Base-by-base conservation (phyloP, 805 yeast genomes). In the Clavispora asparagi region DNA sequence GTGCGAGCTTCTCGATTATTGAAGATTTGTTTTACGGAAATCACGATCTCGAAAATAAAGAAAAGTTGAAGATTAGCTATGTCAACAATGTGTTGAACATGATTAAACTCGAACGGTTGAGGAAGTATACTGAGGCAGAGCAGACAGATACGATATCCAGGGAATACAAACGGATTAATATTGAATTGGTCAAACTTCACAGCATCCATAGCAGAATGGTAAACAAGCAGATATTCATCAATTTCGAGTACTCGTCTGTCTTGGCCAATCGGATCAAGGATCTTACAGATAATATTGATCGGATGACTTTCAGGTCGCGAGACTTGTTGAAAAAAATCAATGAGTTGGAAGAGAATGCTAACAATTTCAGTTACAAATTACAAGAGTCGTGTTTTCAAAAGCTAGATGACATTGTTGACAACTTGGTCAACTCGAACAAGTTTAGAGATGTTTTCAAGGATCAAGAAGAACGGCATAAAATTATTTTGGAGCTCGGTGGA, bases 271-370 rank as follows among this genome's bases (percentile, higher is more conserved):
- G 64, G 40, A 56, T 70, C 44, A 53, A 55, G 10, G 66, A 61
- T 36, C 56, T 71, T 37, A 58, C 62, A 2, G 61, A 65, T 4
- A 63, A 65, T 8, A 62, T 71, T 9, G 76, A 71, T 48, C 51
- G 73, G 41, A 58, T 71, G 48, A 53, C 64, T 2, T 71, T 71
- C 47, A 72, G 73, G 44, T 64, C 74, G 4, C 57, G 74, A 44
- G 67, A 70, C n/a, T 67, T 71, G 5, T 57, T 55, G 28, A 70
- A 70, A 46, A 55, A 74, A 44, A 61, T 71, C 38, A 70, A 65
- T 42, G 77, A 71, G 50, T 55, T 71, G 31, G 74, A 71, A 28
- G 68, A 66, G 27, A 63, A 62, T 45, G 53, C 63, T 31, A 58
- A 56, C 39, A 40, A 60, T 10, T 58, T 70, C 42, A 64, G 62